Evolutionary conservation across 306 rosid species (phyloP).

Genomic region (Benincasa hispida): DNA sequence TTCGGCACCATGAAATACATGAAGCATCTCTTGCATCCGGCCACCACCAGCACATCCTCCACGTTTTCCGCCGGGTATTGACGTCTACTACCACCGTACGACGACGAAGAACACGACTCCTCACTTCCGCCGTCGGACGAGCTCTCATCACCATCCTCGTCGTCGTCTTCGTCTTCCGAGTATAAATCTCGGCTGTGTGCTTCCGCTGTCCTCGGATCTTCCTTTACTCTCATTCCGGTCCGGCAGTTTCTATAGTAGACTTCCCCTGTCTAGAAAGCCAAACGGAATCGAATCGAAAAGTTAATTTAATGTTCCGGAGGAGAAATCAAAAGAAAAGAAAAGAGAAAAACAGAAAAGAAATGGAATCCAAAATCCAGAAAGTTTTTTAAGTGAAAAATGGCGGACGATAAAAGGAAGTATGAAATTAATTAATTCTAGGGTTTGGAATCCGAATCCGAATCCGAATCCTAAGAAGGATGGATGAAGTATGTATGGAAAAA

Average conservation of each 20-base stretch:
- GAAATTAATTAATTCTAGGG: neutral
- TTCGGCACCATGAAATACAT: slow-evolving; percentile 99
- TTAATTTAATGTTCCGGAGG: neutral
- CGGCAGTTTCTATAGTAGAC: slow-evolving; percentile 92
- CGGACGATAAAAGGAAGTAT: neutral
- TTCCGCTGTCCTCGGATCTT: slow-evolving; percentile 57
- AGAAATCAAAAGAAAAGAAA: neutral
- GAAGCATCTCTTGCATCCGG: slow-evolving; percentile 90
- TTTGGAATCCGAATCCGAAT: neutral
- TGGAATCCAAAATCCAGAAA: neutral
- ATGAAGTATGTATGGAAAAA: neutral
- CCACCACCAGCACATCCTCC: slow-evolving; percentile 77
- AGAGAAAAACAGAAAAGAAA: neutral
- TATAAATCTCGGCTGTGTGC: slow-evolving; percentile 28
- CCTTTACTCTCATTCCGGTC: slow-evolving; percentile 85
- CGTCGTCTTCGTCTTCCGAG: slow-evolving; percentile 36
- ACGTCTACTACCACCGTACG: slow-evolving; percentile 14
- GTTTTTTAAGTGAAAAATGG: neutral
- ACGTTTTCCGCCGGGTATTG: slow-evolving; percentile 10
- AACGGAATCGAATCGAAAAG: neutral
- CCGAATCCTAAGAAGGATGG: neutral
- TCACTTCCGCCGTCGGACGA: slow-evolving; percentile 46
- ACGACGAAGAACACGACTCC: slow-evolving; percentile 67
- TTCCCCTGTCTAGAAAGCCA: slow-evolving; percentile 65
- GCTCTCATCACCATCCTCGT: neutral